phyloP scores from a whole-genome alignment of 495 filamentous ascomycete genomes.

The Hypoxylon cercidicola region DNA sequence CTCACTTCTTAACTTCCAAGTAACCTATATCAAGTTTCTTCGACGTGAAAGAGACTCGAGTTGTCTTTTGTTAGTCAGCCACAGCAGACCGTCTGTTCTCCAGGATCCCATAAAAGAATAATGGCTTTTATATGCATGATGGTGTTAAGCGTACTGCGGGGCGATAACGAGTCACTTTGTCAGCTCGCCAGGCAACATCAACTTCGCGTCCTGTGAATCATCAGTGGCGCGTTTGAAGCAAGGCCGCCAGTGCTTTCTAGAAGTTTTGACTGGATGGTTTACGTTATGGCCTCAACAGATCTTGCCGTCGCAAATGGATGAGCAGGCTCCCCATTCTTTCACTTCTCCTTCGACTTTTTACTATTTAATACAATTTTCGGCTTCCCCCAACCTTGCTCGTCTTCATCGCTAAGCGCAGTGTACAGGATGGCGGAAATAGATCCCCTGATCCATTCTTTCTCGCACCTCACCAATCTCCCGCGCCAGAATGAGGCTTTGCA shows the following conservation, averaged over 20 bases:
- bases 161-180: conserved; percentile 7
- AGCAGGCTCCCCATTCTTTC: conserved; percentile 6
- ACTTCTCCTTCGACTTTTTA: conserved; percentile 5
- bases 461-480: conserved; percentile 78
- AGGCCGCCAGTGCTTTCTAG: conserved; percentile 18
- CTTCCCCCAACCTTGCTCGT: neutral
- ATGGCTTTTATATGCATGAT: neutral
- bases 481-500: conserved; percentile 82
- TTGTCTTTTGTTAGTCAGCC: neutral
- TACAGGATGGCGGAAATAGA: conserved; percentile 71
- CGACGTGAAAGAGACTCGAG: too few species aligned
- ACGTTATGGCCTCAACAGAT: conserved; percentile 20
- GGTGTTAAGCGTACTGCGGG: neutral
- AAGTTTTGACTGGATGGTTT: conserved; percentile 19
- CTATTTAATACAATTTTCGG: neutral
- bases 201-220: conserved; percentile 16
- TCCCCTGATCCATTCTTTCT: conserved; percentile 76
- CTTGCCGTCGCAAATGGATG: conserved; percentile 19
- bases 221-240: conserved; percentile 24
- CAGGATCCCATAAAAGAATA: neutral
- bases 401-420: neutral
- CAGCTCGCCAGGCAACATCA: conserved; percentile 21
- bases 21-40: too few species aligned
- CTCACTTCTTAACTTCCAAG: too few species aligned
- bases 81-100: neutral